A percentile compares a stretch with the other conserved stretches of the same genome.
phyloP scores from a whole-genome alignment of 23 red algal genomes.

The Gracilariopsis chorda region DNA sequence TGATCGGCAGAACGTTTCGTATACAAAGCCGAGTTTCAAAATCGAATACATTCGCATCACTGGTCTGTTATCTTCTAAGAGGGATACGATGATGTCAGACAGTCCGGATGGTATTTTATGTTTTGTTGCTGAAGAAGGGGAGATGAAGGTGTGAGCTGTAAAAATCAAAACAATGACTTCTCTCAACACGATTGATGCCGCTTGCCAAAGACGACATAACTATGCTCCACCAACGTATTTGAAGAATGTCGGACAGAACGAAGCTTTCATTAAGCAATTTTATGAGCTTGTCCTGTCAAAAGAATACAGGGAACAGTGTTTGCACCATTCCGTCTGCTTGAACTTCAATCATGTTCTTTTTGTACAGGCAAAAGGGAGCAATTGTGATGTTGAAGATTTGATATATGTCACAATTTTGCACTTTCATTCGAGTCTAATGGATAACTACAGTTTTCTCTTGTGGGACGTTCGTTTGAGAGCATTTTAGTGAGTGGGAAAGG shows the following conservation, averaged over 20 bases:
- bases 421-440: not conserved
- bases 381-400: not conserved
- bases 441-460: not conserved
- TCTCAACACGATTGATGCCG: not conserved
- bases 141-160: not conserved
- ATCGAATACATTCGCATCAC: not conserved
- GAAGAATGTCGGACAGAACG: not conserved
- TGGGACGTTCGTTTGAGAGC: not conserved
- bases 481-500: slow-evolving; percentile 5
- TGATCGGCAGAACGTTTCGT: no score
- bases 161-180: slow-evolving; percentile 16
- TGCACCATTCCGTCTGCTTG: not conserved
- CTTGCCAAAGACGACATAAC: not conserved
- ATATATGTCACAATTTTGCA: not conserved
- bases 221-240: not conserved
- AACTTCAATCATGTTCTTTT: not conserved
- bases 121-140: no score
- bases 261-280: not conserved
- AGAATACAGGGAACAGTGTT: not conserved
- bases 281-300: not conserved
- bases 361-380: not conserved
- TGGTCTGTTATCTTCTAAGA: not conserved
- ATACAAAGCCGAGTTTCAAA: not conserved
- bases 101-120: not conserved
- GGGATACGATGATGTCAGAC: not conserved